Conservation (phyloP, 2,329 filamentous ascomycete species). For the Podosphaera fusca region DNA sequence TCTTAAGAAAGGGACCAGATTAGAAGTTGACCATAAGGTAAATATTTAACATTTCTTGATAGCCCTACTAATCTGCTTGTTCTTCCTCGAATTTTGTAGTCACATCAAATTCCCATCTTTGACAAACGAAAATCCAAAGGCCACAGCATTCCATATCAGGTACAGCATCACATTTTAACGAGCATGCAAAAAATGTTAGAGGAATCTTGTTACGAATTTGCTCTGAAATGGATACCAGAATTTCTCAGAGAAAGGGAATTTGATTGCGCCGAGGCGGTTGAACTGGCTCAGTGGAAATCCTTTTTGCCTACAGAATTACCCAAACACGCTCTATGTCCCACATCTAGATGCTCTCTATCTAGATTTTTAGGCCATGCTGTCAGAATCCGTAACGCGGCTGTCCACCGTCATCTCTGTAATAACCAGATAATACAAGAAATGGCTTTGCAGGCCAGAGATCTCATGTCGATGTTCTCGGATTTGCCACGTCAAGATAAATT, state of each 20-base stretch:
- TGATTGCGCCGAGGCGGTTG: conserved; percentile 14
- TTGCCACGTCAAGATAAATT: conserved; percentile 11
- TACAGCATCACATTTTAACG: conserved; percentile 15
- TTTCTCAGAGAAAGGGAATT: conserved; percentile 8
- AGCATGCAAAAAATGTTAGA: conserved; percentile 15
- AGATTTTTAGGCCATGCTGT: conserved; percentile 11
- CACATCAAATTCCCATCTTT: not conserved
- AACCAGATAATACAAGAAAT: conserved; percentile 12
- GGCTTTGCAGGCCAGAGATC: conserved; percentile 10
- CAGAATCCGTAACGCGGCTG: conserved; percentile 12
- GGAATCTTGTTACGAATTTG: conserved; percentile 15
- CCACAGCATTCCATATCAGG: conserved; percentile 15
- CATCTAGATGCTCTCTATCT: conserved; percentile 7
- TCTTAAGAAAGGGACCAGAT: not conserved
- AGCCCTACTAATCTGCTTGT: not conserved
- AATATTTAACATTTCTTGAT: not conserved
- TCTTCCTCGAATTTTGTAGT: not conserved
- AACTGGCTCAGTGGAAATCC: conserved; percentile 12
- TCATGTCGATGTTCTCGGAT: conserved; percentile 15
- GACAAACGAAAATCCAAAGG: conserved; percentile 3
- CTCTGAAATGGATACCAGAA: conserved; percentile 12
- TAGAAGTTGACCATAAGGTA: not conserved
- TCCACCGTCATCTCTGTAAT: conserved; percentile 13
- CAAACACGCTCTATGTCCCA: conserved; percentile 5
- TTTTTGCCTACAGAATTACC: conserved; percentile 9